Conservation (phyloP, 495 filamentous ascomycete species). For the Neurospora sp. region DNA sequence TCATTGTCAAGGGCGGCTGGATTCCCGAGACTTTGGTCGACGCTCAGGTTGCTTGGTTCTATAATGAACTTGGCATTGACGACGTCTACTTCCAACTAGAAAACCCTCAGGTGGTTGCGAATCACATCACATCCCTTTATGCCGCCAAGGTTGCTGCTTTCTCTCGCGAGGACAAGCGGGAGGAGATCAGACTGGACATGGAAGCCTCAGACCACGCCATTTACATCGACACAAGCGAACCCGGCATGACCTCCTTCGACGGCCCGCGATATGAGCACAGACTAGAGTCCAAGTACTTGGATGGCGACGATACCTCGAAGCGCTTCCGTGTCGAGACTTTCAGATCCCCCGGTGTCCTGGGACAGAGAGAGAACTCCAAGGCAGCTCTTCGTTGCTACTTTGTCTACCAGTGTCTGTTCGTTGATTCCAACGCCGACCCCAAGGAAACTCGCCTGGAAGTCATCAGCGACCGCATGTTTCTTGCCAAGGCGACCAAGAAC, state of each 20-base stretch:
- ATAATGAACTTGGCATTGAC: slow-evolving; percentile 92
- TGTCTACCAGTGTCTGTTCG: slow-evolving; percentile 91
- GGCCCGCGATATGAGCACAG: slow-evolving; percentile 88
- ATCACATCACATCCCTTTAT: slow-evolving; percentile 90
- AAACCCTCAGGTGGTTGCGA: slow-evolving; percentile 74
- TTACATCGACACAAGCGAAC: slow-evolving; percentile 94
- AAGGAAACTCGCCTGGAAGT: slow-evolving; percentile 83
- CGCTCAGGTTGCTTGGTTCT: slow-evolving; percentile 89
- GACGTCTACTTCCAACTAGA: slow-evolving; percentile 98
- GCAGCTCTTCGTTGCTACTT: slow-evolving; percentile 94
- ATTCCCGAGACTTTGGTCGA: slow-evolving; percentile 77
- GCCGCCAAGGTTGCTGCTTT: slow-evolving; percentile 95
- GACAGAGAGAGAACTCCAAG: slow-evolving; percentile 41
- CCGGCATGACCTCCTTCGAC: slow-evolving; percentile 60
- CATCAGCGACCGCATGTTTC: slow-evolving; percentile 86
- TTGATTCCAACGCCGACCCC: slow-evolving; percentile 55
- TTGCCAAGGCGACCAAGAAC: slow-evolving; percentile 91
- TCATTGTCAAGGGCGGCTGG: slow-evolving; percentile 50
- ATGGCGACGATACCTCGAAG: slow-evolving; percentile 52
- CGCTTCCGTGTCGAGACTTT: slow-evolving; percentile 92
- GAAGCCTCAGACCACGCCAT: slow-evolving; percentile 91
- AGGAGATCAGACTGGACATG: slow-evolving; percentile 93
- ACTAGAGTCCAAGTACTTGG: slow-evolving; percentile 90
- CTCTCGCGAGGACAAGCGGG: slow-evolving; percentile 81
- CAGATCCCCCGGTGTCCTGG: slow-evolving; percentile 69